Evolutionary conservation across 495 filamentous ascomycete species (phyloP).

Genomic region (Mytilinidion resinicola): DNA sequence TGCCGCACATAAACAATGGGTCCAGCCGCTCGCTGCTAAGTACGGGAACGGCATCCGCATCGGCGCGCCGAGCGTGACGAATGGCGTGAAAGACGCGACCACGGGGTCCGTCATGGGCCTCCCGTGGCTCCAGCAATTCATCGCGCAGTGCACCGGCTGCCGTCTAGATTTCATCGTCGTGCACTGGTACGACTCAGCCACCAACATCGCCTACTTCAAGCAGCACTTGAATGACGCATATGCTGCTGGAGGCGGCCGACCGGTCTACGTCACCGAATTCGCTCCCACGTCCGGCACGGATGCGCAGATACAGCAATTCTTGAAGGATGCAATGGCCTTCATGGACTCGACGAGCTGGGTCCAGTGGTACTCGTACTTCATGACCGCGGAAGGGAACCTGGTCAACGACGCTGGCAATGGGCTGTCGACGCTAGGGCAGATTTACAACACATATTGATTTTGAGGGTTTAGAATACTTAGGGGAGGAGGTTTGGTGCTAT

Average conservation of each 20-base stretch:
- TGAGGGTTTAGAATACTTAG: too few relatives aligned
- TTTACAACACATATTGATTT: conserved; percentile 1
- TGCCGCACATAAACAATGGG: conserved; percentile 52
- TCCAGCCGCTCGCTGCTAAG: conserved; percentile 52
- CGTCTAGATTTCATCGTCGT: conserved; percentile 30
- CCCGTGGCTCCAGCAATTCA: conserved; percentile 27
- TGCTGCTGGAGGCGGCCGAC: not conserved
- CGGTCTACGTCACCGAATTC: conserved; percentile 24
- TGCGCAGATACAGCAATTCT: conserved; percentile 6
- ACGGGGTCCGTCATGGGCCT: conserved; percentile 25
- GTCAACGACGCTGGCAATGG: conserved; percentile 14
- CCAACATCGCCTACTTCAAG: conserved; percentile 32
- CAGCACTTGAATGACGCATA: conserved; percentile 16
- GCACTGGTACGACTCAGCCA: conserved; percentile 32
- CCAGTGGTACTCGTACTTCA: conserved; percentile 10
- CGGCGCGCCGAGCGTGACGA: conserved; percentile 70
- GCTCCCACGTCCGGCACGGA: not conserved
- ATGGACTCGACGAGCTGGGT: conserved; percentile 12
- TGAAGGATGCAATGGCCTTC: conserved; percentile 13
- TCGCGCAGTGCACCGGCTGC: conserved; percentile 28
- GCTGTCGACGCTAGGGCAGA: conserved; percentile 1
- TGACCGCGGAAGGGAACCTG: not conserved
- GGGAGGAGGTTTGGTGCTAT: too few relatives aligned
- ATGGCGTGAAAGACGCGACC: conserved; percentile 38
- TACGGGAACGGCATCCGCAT: conserved; percentile 38